These are phyloP conservation scores for Fraxinus pennsylvanica DNA, from an alignment of 257 asterid species.

Conservation along the genomic window DNA sequence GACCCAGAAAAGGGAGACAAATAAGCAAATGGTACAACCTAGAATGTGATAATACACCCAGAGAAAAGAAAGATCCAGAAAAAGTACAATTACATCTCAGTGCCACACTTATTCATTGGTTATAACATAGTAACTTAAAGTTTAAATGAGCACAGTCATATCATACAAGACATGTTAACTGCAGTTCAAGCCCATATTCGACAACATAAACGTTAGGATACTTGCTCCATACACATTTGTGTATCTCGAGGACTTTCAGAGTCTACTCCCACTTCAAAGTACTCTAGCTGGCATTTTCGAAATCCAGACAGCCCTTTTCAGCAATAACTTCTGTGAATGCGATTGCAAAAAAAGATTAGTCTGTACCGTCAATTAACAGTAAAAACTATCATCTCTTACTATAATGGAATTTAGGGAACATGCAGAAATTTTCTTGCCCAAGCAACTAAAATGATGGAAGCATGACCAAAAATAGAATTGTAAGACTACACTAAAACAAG, in stretches of 20 bases:
- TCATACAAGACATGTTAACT: conserved; percentile 20
- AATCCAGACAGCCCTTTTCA: conserved; percentile 16
- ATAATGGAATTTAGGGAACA: not conserved
- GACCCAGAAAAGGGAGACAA: not conserved
- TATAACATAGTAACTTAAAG: not conserved
- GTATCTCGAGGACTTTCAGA: conserved; percentile 6
- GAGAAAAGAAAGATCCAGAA: not conserved
- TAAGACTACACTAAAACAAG: not conserved
- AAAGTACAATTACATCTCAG: not conserved
- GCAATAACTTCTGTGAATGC: conserved; percentile 37
- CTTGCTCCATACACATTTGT: conserved; percentile 19
- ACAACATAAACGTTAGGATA: conserved; percentile 13
- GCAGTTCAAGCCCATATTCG: conserved; percentile 14
- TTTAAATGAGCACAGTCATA: conserved; percentile 10
- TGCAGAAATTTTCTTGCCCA: not conserved
- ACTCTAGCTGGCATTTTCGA: conserved; percentile 16
- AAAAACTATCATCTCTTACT: not conserved
- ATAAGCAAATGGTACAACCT: not conserved
- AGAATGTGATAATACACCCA: not conserved
- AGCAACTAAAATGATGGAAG: not conserved
- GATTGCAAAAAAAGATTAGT: conserved; percentile 7
- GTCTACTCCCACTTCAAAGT: conserved; percentile 15
- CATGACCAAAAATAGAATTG: not conserved
- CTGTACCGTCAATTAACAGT: not conserved
- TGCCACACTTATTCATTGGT: not conserved